These are phyloP conservation scores for Trametopsis cervina DNA, from an alignment of 768 basidiomycete species.

Conservation along the genomic window DNA sequence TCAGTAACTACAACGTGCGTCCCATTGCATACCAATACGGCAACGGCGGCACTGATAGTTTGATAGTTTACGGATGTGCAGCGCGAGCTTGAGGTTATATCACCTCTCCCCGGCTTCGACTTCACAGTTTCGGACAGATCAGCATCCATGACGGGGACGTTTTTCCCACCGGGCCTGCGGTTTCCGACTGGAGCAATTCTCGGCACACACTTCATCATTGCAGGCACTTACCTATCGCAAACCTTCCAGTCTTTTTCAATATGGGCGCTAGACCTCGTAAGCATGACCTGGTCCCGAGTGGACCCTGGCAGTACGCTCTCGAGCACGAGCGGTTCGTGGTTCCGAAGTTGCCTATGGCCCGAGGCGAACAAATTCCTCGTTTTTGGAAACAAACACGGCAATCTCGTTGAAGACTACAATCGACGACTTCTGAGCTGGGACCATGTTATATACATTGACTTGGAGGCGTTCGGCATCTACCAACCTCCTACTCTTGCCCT, in stretches of 20 bases:
- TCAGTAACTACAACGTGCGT: slow-evolving; percentile 93
- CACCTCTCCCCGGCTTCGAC: slow-evolving; percentile 67
- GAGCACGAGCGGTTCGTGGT: slow-evolving; percentile 76
- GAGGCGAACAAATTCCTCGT: slow-evolving; percentile 82
- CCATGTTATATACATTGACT: slow-evolving; percentile 82
- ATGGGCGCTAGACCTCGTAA: slow-evolving; percentile 85
- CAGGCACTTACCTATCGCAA: slow-evolving; percentile 92
- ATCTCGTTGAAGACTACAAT: slow-evolving; percentile 89
- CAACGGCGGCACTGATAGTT: slow-evolving; percentile 12
- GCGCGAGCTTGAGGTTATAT: slow-evolving; percentile 89
- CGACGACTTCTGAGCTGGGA: slow-evolving; percentile 87
- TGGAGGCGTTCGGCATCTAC: slow-evolving; percentile 96
- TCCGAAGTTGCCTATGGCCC: slow-evolving; percentile 83
- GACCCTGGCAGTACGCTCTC: slow-evolving; percentile 83
- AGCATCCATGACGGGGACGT: slow-evolving; percentile 66
- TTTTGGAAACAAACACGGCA: slow-evolving; percentile 85
- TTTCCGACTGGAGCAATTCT: slow-evolving; percentile 94
- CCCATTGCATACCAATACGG: neutral
- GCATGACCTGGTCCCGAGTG: slow-evolving; percentile 81
- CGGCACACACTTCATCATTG: slow-evolving; percentile 87
- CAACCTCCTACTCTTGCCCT: slow-evolving; percentile 68
- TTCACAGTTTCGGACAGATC: slow-evolving; percentile 82
- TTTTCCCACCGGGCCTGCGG: slow-evolving; percentile 89
- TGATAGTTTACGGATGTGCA: slow-evolving; percentile 87
- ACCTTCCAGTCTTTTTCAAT: slow-evolving; percentile 93